These are phyloP conservation scores for Cymbopogon flexuosus DNA, from an alignment of 202 grass and related monocot species.

Conservation along the genomic window DNA sequence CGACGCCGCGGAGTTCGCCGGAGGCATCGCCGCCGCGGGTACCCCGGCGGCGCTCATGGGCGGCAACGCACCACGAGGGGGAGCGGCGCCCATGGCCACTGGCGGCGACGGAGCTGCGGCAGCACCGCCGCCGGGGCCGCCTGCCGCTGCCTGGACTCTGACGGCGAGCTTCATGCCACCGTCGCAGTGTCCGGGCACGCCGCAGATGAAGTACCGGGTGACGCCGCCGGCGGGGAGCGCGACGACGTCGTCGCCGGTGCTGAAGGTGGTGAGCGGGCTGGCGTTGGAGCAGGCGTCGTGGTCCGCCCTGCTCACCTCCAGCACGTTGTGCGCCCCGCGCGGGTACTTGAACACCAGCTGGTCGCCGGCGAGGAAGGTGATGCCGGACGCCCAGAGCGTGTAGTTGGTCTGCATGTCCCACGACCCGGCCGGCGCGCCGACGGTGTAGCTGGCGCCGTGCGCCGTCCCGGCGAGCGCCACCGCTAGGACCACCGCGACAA, in stretches of 20 bases:
- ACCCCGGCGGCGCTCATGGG: not conserved
- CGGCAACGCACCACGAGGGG: not conserved
- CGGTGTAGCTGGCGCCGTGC: conserved; percentile 39
- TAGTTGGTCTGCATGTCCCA: conserved; percentile 53
- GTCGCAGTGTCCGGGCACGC: conserved; percentile 28
- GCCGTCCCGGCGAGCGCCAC: conserved; percentile 20
- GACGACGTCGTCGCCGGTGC: conserved; percentile 34
- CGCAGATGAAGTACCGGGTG: conserved; percentile 55
- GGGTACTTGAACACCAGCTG: conserved; percentile 44
- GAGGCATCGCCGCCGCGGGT: not conserved
- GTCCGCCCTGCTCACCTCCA: conserved; percentile 42
- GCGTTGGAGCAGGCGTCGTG: conserved; percentile 30
- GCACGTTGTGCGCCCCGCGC: conserved; percentile 21
- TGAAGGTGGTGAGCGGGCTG: not conserved
- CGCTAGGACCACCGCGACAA: not conserved
- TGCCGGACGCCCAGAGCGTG: conserved; percentile 31
- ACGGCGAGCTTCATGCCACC: conserved; percentile 49
- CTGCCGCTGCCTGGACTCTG: not conserved
- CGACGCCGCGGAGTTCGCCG: not conserved
- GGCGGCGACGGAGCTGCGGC: not conserved
- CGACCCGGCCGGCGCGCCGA: conserved; percentile 31
- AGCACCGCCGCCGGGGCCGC: not conserved
- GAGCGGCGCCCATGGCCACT: no score
- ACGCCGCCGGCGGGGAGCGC: conserved; percentile 14
- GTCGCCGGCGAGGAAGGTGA: conserved; percentile 45